Percentiles rank a stretch among this genome's conserved stretches.
Conservation (phyloP, 2,329 filamentous ascomycete genomes). For the Balansia obtecta region DNA sequence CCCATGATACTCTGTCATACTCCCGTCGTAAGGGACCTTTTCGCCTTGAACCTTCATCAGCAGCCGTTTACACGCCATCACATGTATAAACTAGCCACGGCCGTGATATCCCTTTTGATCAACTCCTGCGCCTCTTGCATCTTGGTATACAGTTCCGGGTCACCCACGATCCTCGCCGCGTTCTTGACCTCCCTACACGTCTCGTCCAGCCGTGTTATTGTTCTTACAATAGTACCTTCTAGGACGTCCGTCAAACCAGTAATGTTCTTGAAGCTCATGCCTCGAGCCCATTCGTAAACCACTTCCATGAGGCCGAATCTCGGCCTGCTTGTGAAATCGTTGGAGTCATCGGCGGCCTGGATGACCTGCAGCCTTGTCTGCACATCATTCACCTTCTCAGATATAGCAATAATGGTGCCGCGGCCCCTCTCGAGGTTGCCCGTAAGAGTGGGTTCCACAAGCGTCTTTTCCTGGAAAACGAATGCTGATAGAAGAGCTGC, state of each 20-base stretch:
- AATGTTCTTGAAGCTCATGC: slow-evolving; percentile 98
- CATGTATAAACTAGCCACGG: slow-evolving; percentile 81
- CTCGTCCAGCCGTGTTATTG: slow-evolving; percentile 88
- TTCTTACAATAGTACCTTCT: slow-evolving; percentile 91
- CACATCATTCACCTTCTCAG: slow-evolving; percentile 82
- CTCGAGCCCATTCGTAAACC: slow-evolving; percentile 95
- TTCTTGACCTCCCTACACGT: slow-evolving; percentile 97
- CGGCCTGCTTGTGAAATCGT: slow-evolving; percentile 78
- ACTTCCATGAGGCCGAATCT: slow-evolving; percentile 94
- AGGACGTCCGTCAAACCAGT: slow-evolving; percentile 92
- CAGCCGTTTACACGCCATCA: slow-evolving; percentile 26
- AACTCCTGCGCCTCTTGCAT: slow-evolving; percentile 96
- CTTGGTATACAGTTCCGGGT: slow-evolving; percentile 85
- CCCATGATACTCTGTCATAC: neutral
- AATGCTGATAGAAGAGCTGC: slow-evolving; percentile 88
- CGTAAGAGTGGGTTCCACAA: slow-evolving; percentile 66
- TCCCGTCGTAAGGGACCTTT: neutral
- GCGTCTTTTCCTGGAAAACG: slow-evolving; percentile 96
- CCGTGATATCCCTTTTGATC: slow-evolving; percentile 92
- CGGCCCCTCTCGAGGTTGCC: slow-evolving; percentile 71
- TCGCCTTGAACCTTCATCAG: neutral
- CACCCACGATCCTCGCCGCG: slow-evolving; percentile 86
- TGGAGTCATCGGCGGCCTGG: slow-evolving; percentile 75
- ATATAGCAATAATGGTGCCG: slow-evolving; percentile 76
- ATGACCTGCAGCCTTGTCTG: slow-evolving; percentile 91